These are phyloP conservation scores for Metarhizium guizhouense DNA, from an alignment of 2,329 filamentous ascomycete species.

Conservation along the genomic window DNA sequence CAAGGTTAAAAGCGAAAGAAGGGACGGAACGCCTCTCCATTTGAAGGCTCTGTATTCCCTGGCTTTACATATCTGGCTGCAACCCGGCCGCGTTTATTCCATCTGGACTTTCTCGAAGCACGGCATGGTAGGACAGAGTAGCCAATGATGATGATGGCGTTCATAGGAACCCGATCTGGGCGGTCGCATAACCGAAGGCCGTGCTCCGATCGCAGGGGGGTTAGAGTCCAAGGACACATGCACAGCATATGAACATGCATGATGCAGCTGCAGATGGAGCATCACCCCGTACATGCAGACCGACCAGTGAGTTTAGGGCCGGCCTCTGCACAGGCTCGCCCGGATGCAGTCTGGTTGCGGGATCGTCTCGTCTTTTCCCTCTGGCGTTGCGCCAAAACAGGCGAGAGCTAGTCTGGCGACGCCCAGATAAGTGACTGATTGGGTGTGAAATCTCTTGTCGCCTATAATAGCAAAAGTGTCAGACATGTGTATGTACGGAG, in stretches of 20 bases:
- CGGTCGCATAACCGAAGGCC: neutral
- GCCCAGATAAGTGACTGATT: too few species aligned
- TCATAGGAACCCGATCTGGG: neutral
- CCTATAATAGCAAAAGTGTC: too few species aligned
- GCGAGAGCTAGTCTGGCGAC: too few species aligned
- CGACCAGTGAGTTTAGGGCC: neutral
- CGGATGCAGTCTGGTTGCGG: too few species aligned
- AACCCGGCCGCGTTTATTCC: neutral
- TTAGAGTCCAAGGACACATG: neutral
- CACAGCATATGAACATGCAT: slow-evolving; percentile 8
- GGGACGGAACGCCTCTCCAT: too few species aligned
- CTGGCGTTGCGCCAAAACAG: too few species aligned
- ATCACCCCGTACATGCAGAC: slow-evolving; percentile 2
- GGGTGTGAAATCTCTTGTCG: too few species aligned
- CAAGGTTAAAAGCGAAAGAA: too few species aligned
- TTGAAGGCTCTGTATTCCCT: neutral
- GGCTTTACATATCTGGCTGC: neutral
- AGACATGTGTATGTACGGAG: too few species aligned
- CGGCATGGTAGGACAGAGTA: neutral
- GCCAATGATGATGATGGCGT: neutral
- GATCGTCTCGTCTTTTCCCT: too few species aligned
- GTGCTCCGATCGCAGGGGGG: slow-evolving; percentile 3
- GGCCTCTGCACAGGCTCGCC: too few species aligned
- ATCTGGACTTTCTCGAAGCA: neutral
- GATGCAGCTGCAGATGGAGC: slow-evolving; percentile 2